Evolutionary conservation across 345 rosid genomes (phyloP), one percentile per base, ranked within the genome.

Genomic region (Boechera retrofracta): DNA sequence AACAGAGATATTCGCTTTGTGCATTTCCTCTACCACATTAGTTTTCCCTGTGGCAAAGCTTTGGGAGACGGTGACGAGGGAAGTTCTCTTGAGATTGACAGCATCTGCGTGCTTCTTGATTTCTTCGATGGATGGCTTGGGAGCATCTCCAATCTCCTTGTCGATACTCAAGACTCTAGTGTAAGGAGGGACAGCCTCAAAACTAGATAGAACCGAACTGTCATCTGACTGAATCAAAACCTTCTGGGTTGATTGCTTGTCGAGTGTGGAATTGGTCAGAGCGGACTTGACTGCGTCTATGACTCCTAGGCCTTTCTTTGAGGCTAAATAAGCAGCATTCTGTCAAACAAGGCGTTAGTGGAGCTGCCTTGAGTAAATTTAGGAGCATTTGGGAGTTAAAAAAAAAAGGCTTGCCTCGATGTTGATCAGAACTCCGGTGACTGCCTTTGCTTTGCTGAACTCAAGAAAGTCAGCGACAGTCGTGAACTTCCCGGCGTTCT

Each of bases 261-360:
- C 92, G 7, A 90, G 77, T 18, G 86, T 83, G 56, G 97, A 95
- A 38, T 86, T 86, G 35, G 75, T 74, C 64, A 94, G 67, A 75
- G 94, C 88, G 16, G 81, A 78, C 62, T 64, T 81, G 2, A 86
- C 89, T 0, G 84, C 56, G 8, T 77, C 83, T 60, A 94, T 86
- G 4, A 91, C 56, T 78, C 82, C 91, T 7, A 89, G 84, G 16
- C 96, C 94, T 78, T 85, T 86, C 76, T 94, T 86, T 11, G 96
- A 83, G 39, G 97, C 97, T 28, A 94, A 84, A 82, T 86, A 94
- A 73, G 95, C 91, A 39, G 96, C 97, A 62, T 92, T 87, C 98
- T 94, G 89, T 75, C n/a, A 48, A 60, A 29, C 2, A 53, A 36
- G 1, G 11, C n/a, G 11, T 79, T 54, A 68, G 12, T 9, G 15